A percentile compares a stretch with the other conserved stretches of the same genome.
Conservation (phyloP, 768 basidiomycete genomes). For the Rhodotorula sphaerocarpa region DNA sequence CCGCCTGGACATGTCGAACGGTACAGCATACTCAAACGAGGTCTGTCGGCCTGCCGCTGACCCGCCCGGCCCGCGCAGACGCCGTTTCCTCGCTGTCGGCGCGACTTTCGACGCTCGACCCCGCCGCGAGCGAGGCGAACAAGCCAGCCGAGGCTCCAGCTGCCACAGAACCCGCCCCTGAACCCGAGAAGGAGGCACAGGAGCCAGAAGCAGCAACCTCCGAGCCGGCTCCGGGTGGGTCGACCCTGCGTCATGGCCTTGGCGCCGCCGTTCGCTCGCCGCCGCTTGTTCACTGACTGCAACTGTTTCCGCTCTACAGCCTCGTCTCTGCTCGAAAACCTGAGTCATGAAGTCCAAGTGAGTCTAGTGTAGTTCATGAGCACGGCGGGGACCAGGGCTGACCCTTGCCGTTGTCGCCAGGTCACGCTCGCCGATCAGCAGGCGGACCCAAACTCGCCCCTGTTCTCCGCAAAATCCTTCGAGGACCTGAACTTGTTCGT, state of each 20-base stretch:
- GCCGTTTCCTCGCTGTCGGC: conserved; percentile 28
- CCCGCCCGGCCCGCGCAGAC: too few relatives aligned
- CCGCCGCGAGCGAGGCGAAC: not conserved
- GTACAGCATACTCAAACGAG: too few relatives aligned
- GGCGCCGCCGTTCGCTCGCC: too few relatives aligned
- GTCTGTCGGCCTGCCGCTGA: too few relatives aligned
- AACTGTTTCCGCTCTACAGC: conserved; percentile 4
- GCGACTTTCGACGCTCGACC: conserved; percentile 8
- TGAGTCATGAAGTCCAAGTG: conserved; percentile 33
- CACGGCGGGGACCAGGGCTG: not conserved
- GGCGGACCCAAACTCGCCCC: conserved; percentile 86
- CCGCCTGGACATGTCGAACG: too few relatives aligned
- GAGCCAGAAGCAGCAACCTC: not conserved
- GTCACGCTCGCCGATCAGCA: conserved; percentile 96
- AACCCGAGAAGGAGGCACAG: too few relatives aligned
- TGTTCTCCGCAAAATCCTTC: conserved; percentile 86
- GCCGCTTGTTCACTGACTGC: not conserved
- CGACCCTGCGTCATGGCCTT: not conserved
- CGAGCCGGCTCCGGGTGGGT: conserved; percentile 14
- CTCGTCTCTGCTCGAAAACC: conserved; percentile 26
- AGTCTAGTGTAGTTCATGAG: not conserved
- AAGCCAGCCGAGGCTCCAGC: not conserved
- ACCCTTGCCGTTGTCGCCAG: conserved; percentile 44
- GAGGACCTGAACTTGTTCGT: conserved; percentile 84
- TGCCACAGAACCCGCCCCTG: not conserved